A percentile compares a stretch with the other conserved stretches of the same genome.
Evolutionary conservation across 2,329 filamentous ascomycete species (phyloP).

Genomic region (Ceratocystis huliohia): DNA sequence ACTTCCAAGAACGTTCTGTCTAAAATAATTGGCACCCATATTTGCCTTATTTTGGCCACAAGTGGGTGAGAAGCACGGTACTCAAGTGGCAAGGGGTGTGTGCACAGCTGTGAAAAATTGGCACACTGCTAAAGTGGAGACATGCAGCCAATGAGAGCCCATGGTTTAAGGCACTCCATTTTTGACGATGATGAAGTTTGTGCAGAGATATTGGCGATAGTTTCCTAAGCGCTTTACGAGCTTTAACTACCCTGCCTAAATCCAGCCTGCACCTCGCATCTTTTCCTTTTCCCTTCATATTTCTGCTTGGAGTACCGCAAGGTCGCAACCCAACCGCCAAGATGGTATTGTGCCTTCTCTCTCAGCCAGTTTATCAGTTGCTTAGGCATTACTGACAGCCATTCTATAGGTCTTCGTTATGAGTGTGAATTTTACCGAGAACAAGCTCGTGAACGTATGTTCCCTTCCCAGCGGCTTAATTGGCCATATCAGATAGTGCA

Average conservation of each 20-base stretch:
- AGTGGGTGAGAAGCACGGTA: not conserved
- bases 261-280: not conserved
- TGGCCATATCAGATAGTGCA: not conserved
- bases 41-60: too few species aligned
- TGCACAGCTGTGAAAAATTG: not conserved
- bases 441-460: slow-evolving; percentile 67
- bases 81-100: not conserved
- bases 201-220: not conserved
- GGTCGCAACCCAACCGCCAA: slow-evolving; percentile 12
- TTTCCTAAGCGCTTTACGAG: not conserved
- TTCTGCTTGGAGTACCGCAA: slow-evolving; percentile 4
- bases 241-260: not conserved
- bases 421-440: slow-evolving; percentile 74
- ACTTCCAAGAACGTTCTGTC: not conserved
- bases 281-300: not conserved
- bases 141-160: slow-evolving; percentile 7
- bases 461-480: not conserved
- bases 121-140: not conserved
- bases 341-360: slow-evolving; percentile 13
- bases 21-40: not conserved
- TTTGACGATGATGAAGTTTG: slow-evolving; percentile 13
- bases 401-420: slow-evolving; percentile 61
- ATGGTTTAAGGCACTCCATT: not conserved
- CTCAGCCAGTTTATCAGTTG: not conserved
- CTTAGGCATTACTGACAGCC: slow-evolving; percentile 6